A percentile compares a stretch with the other conserved stretches of the same genome.
phyloP scores from a whole-genome alignment of 805 yeast species.

The Sugiyamaella smithiae region DNA sequence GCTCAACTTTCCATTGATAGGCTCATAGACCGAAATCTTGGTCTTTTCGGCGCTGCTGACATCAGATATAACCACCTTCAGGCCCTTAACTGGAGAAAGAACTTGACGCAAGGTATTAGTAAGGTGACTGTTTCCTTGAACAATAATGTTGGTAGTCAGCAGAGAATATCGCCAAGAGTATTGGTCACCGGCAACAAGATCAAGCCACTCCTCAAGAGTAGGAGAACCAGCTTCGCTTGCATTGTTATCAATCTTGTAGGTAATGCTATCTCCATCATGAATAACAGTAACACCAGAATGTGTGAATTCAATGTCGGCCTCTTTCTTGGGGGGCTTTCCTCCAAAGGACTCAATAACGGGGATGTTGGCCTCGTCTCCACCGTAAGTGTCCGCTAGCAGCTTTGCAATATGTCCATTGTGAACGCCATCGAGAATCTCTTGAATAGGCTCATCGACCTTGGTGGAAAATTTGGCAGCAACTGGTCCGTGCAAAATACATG shows the following conservation, averaged over 20 bases:
- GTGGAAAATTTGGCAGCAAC: constrained; percentile 93
- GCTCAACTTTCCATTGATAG: constrained; percentile 53
- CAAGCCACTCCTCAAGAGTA: constrained; percentile 62
- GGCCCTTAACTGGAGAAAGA: constrained; percentile 67
- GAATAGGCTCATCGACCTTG: constrained; percentile 87
- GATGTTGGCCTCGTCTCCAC: constrained; percentile 64
- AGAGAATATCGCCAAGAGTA: constrained; percentile 92
- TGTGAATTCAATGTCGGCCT: constrained; percentile 26
- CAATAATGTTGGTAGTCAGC: constrained; percentile 71
- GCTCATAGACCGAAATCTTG: constrained; percentile 62
- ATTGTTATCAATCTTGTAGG: constrained; percentile 39
- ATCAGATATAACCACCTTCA: constrained; percentile 59
- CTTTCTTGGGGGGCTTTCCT: constrained; percentile 48
- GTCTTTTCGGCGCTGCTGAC: constrained; percentile 54
- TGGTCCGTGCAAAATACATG: constrained; percentile 99
- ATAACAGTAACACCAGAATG: constrained; percentile 28
- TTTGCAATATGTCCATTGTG: constrained; percentile 84
- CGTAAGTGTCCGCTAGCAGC: constrained; percentile 66
- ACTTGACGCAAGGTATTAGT: constrained; percentile 77
- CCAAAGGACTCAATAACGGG: constrained; percentile 92
- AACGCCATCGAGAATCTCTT: constrained; percentile 80
- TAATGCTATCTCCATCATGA: constrained; percentile 28
- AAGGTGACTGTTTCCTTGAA: constrained; percentile 79
- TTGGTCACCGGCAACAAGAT: constrained; percentile 71
- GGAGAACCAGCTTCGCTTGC: constrained; percentile 37